A percentile compares a stretch with the other conserved stretches of the same genome.
phyloP scores from a whole-genome alignment of 306 rosid genomes.

The Sicyos edulis region DNA sequence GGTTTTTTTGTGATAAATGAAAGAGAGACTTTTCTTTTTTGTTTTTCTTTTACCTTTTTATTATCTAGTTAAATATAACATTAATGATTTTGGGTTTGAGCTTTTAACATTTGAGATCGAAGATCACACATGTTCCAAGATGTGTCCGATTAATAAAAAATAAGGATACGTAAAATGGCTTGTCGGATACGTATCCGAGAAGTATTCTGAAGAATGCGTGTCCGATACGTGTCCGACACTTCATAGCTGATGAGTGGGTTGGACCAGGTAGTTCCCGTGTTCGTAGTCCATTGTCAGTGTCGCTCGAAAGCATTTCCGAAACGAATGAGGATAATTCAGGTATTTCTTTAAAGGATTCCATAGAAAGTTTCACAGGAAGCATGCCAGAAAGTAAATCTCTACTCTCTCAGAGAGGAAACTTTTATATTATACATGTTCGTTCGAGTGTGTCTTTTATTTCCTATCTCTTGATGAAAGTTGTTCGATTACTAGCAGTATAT shows the following conservation, averaged over 20 bases:
- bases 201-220: too few species aligned
- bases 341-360: slow-evolving; percentile 30
- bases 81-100: too few species aligned
- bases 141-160: too few species aligned
- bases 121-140: too few species aligned
- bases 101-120: too few species aligned
- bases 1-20: too few species aligned
- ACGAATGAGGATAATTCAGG: slow-evolving; percentile 42
- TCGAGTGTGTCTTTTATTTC: background rate
- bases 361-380: slow-evolving; percentile 26
- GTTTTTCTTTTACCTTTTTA: too few species aligned
- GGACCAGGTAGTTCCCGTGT: slow-evolving; percentile 67
- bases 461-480: background rate
- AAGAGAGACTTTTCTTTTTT: too few species aligned
- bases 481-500: background rate
- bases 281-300: slow-evolving; percentile 39
- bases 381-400: slow-evolving; percentile 27
- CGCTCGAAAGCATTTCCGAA: slow-evolving; percentile 80
- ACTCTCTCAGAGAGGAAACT: slow-evolving; percentile 20
- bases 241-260: slow-evolving; percentile 97
- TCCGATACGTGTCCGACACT: too few species aligned
- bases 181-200: too few species aligned
- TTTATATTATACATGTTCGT: background rate
- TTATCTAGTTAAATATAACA: too few species aligned
- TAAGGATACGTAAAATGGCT: too few species aligned